Base-by-base conservation (phyloP, 2,329 filamentous ascomycete species). In the Tolypocladium nubicola region DNA sequence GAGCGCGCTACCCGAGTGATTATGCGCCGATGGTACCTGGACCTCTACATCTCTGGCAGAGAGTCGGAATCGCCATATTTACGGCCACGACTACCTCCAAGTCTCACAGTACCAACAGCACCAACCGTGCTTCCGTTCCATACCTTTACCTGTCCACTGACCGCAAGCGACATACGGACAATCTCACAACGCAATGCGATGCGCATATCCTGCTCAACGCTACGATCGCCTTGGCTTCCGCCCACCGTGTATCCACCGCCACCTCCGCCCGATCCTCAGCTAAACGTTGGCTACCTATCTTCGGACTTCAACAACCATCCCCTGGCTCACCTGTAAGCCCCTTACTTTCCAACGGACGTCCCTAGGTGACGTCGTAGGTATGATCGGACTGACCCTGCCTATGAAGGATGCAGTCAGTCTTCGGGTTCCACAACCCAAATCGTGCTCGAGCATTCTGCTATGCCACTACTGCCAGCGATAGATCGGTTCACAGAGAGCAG, bases 251-350 rank as follows among this genome's bases (percentile, higher is more conserved):
- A 89, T 65, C 83, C 84, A n/a, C 94, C 94, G 2, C 94, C 94
- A 0, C 72, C 83, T 2, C 92, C 94, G 1, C 94, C 94, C 1
- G 80, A 77, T 49, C 91, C 92, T 0, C 84, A 87, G 62, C 79
- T 99, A n/a, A 93, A 90, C 63, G 85, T 99, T 59, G 94, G 94
- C 52, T 99, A 99, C 70, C 86, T 99, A 41, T 97, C 94, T 4
- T 97, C 94, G 0, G 94, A 99, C 72, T 99, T 99, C 74, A 99
- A 99, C 68, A 99, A 99, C 65, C 94, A 99, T 68, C 94, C 94
- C 4, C 76, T 99, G 39, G 94, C 94, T 30, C 94, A 99, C 74
- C 72, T 99, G 79, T 84, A 75, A 74, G 80, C 66, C 13, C 35
- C 26, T 19, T 33, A 2, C 19, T 10, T n/a, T n/a, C 30, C 4